Evolutionary conservation across 139 green algal genomes (phyloP).

Genomic region (Raphidocelis subcapitata): DNA sequence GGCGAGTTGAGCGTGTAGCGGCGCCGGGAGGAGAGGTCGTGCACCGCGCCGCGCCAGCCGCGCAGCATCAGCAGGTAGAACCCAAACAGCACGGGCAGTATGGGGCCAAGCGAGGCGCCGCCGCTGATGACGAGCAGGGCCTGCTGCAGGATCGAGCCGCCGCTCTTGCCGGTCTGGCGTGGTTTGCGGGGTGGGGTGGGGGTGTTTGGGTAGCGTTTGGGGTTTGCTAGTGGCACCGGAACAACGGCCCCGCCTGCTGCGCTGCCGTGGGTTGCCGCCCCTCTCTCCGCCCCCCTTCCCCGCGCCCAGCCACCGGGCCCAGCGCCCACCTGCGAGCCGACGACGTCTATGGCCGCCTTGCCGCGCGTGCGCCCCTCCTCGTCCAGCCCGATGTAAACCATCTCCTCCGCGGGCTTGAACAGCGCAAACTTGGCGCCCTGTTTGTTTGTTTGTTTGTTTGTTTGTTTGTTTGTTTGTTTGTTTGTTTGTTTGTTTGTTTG

Average conservation of each 20-base stretch:
- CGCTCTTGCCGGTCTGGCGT: conserved; percentile 26
- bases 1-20: too few species aligned
- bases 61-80: conserved; percentile 73
- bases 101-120: conserved; percentile 60
- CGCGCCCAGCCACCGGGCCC: too few species aligned
- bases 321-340: conserved; percentile 79
- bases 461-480: too few species aligned
- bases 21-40: conserved; percentile 11
- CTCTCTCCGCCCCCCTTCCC: too few species aligned
- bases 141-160: conserved; percentile 53
- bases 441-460: too few species aligned
- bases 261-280: too few species aligned
- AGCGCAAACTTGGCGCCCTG: conserved; percentile 44
- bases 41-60: conserved; percentile 50
- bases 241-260: too few species aligned
- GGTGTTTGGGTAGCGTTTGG: too few species aligned
- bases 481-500: too few species aligned
- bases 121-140: conserved; percentile 59
- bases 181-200: too few species aligned
- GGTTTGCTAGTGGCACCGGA: too few species aligned
- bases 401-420: conserved; percentile 96
- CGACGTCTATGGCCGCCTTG: conserved; percentile 94
- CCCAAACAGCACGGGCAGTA: conserved; percentile 68
- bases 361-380: conserved; percentile 80
- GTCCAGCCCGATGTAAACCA: conserved; percentile 79